phyloP scores from a whole-genome alignment of 2,329 filamentous ascomycete genomes.

The Immersiporthe knoxdaviesiana region DNA sequence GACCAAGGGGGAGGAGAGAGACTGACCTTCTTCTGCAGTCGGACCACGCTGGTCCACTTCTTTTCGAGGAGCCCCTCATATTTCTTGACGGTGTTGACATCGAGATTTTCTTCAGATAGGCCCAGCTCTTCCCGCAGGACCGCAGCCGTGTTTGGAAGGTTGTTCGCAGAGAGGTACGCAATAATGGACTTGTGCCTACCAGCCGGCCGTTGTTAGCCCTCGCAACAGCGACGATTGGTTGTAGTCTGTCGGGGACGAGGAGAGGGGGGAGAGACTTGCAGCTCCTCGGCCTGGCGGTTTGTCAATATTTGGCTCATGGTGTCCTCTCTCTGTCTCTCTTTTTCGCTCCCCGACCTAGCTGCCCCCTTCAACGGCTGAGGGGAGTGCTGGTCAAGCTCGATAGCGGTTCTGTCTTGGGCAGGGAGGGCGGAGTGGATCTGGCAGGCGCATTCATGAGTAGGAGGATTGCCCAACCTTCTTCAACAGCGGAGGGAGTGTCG shows the following conservation, averaged over 20 bases:
- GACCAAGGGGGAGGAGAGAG: not conserved
- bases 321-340: not conserved
- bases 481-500: conserved; percentile 12
- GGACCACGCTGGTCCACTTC: conserved; percentile 97
- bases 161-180: conserved; percentile 79
- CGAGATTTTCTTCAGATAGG: conserved; percentile 71
- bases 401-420: not conserved
- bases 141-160: conserved; percentile 69
- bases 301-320: conserved; percentile 77
- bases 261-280: conserved; percentile 61
- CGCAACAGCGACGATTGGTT: conserved; percentile 27
- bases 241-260: conserved; percentile 11
- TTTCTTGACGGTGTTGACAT: conserved; percentile 83
- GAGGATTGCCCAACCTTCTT: conserved; percentile 14
- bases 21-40: conserved; percentile 87
- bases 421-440: not conserved
- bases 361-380: conserved; percentile 13
- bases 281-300: conserved; percentile 81
- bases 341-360: conserved; percentile 11
- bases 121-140: conserved; percentile 77
- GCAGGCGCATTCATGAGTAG: not conserved
- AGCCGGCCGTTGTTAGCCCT: conserved; percentile 19
- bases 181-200: conserved; percentile 89
- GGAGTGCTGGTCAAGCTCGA: conserved; percentile 3
- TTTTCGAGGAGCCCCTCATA: conserved; percentile 94